Evolutionary conservation across 1,284 basidiomycete species (phyloP), one percentile per base, ranked within the genome.

Genomic region (Fomitopsis palustris): DNA sequence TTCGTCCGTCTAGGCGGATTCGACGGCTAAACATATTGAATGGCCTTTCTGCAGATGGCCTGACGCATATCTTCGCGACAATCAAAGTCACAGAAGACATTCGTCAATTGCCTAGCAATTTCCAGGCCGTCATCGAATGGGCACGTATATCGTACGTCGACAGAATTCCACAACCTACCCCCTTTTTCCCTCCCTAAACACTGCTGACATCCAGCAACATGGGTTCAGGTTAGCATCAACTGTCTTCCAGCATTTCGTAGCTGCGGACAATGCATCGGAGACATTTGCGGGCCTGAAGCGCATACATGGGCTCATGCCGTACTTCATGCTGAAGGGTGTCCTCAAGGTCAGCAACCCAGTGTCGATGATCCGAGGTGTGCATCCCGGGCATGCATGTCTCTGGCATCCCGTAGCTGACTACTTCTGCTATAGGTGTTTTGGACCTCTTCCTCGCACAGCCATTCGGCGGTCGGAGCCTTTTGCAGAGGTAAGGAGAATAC

Each of bases 371-470:
- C 84, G 96, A 64, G 84, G 86, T 74, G 25, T 35, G 54, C 51
- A 29, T 39, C 53, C 35, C 53, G 19, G 42, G 37, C 35, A 27
- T 43, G 57, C 33, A 10, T 12, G 17, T 37, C 12, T 19, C 12
- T 35, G 49, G 16, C 16, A n/a, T 17, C 21, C 14, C 35, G 14
- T 52, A 2, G 35, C 19, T 35, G 49, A 16, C 8, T 10, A 23
- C 29, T 47, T 3, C 17, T 16, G 29, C 21, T 57, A 31, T 61
- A 75, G 87, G 78, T 58, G 82, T 98, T 2, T 80, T 99, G 57
- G 97, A 99, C 69, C 83, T 99, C 39, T 99, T 99, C 79, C 82
- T 98, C n/a, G 97, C 96, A 1, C 90, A 96, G 68, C 97, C 97
- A 0, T 99, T 99, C 71, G 96, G 96, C 8, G 93, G 95, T 5